These are phyloP conservation scores for Iris macrosiphon DNA, from an alignment of 106 monocot species.

Conservation along the genomic window DNA sequence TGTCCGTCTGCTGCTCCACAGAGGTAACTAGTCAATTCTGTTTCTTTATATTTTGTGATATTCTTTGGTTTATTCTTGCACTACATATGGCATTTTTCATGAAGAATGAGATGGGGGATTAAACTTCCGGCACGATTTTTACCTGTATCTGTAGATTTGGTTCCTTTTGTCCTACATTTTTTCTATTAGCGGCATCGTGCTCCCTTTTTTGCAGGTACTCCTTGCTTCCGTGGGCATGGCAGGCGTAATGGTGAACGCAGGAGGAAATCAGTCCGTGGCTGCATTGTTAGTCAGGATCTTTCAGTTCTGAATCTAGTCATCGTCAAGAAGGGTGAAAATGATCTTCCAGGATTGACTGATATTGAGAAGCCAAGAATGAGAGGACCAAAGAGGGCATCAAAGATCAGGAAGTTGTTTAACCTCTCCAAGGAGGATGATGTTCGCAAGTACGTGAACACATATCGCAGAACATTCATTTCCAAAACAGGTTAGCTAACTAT, in stretches of 20 bases:
- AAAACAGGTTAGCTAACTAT: conserved; percentile 34
- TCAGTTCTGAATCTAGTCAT: conserved; percentile 24
- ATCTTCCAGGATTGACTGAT: conserved; percentile 49
- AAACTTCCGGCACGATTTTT: too few relatives aligned
- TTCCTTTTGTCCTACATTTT: too few relatives aligned
- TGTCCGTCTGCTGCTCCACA: conserved; percentile 44
- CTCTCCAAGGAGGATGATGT: conserved; percentile 30
- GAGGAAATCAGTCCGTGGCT: conserved; percentile 36
- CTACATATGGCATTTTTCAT: too few relatives aligned
- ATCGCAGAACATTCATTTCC: conserved; percentile 14
- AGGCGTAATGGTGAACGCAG: conserved; percentile 71
- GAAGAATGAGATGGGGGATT: too few relatives aligned
- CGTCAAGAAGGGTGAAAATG: conserved; percentile 30
- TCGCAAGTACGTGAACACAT: conserved; percentile 29
- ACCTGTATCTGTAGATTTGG: too few relatives aligned
- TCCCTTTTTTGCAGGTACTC: conserved; percentile 19
- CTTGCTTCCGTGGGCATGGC: conserved; percentile 45
- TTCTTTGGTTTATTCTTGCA: too few relatives aligned
- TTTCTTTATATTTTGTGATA: too few relatives aligned
- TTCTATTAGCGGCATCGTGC: too few relatives aligned
- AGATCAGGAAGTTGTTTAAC: conserved; percentile 30
- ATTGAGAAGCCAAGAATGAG: conserved; percentile 64
- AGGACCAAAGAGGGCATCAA: conserved; percentile 30
- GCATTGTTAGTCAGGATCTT: conserved; percentile 28
- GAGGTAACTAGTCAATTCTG: conserved; percentile 47